Conservation (phyloP, 176 grass and related monocot species). For the Eragrostis curvula region DNA sequence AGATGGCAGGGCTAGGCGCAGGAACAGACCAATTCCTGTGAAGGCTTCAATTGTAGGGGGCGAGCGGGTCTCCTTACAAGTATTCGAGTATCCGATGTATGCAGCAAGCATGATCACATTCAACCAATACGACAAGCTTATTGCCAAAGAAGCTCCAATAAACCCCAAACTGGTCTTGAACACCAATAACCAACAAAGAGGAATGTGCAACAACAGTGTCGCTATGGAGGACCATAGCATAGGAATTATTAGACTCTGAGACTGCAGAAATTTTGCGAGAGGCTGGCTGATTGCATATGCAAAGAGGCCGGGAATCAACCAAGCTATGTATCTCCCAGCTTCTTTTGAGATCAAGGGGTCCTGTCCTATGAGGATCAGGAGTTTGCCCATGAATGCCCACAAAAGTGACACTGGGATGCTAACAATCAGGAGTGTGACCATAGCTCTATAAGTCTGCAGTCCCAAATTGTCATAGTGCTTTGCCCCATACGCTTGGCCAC, state of each 20-base stretch:
- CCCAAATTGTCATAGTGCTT: constrained; percentile 70
- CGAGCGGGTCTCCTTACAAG: constrained; percentile 60
- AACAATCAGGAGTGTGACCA: constrained; percentile 64
- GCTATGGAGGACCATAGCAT: constrained; percentile 60
- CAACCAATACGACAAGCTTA: constrained; percentile 84
- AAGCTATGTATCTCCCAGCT: constrained; percentile 74
- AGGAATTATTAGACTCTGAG: constrained; percentile 78
- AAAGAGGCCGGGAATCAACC: constrained; percentile 81
- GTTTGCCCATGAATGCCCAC: constrained; percentile 72
- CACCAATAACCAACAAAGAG: constrained; percentile 78
- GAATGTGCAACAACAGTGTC: constrained; percentile 72
- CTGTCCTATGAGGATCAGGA: constrained; percentile 73
- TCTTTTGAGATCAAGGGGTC: constrained; percentile 68
- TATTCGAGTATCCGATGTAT: constrained; percentile 62
- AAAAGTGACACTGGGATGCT: constrained; percentile 74
- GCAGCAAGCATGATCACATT: constrained; percentile 69
- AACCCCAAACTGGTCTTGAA: constrained; percentile 71
- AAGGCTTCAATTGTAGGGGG: constrained; percentile 63
- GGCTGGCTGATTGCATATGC: constrained; percentile 73
- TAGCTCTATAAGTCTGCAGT: constrained; percentile 77
- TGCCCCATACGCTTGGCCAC: constrained; percentile 88
- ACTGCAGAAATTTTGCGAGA: constrained; percentile 81
- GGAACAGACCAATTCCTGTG: constrained; percentile 61
- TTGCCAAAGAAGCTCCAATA: constrained; percentile 75
- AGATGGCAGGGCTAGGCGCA: constrained; percentile 79